A percentile compares a stretch with the other conserved stretches of the same genome.
Conservation (phyloP, 2,329 filamentous ascomycete genomes). For the Apiospora koreana region DNA sequence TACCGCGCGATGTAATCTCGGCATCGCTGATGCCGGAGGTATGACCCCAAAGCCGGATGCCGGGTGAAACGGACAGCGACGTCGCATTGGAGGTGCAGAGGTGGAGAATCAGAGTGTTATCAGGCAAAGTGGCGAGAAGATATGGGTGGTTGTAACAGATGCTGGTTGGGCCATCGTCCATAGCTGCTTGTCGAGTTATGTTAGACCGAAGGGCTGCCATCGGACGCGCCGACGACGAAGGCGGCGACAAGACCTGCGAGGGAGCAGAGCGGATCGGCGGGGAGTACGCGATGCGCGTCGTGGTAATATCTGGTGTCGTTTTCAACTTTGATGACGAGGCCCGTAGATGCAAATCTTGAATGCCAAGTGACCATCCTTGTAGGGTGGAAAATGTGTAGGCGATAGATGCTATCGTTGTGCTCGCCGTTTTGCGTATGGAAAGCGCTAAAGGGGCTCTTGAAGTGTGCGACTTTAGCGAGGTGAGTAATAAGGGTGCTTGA, state of each 20-base stretch:
- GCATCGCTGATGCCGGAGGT: constrained; percentile 87
- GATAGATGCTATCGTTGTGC: constrained; percentile 75
- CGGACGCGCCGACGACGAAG: constrained; percentile 28
- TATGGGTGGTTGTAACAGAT: constrained; percentile 81
- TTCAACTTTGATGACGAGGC: constrained; percentile 28
- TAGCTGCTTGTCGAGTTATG: constrained; percentile 13
- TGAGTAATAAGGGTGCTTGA: constrained; percentile 60
- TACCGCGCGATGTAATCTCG: constrained; percentile 80
- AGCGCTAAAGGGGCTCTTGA: constrained; percentile 77
- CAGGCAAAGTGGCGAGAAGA: constrained; percentile 77
- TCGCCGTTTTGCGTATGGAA: constrained; percentile 70
- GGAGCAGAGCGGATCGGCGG: constrained; percentile 29
- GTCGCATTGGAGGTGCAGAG: constrained; percentile 74
- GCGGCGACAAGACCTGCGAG: constrained; percentile 20
- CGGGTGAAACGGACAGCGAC: constrained; percentile 68
- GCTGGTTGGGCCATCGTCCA: constrained; percentile 53
- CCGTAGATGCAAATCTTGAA: constrained; percentile 81
- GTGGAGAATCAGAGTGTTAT: constrained; percentile 85
- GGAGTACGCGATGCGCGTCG: constrained; percentile 43
- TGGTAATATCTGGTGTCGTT: constrained; percentile 33
- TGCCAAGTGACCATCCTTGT: constrained; percentile 83
- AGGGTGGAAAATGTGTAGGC: constrained; percentile 81
- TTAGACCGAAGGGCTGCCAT: neutral
- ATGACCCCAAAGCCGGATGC: constrained; percentile 84
- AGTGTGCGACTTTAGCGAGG: constrained; percentile 79